Evolutionary conservation across 148 eudicot genomes (phyloP), one percentile per base, ranked within the genome.

Genomic region (Chenopodium berlandieri): DNA sequence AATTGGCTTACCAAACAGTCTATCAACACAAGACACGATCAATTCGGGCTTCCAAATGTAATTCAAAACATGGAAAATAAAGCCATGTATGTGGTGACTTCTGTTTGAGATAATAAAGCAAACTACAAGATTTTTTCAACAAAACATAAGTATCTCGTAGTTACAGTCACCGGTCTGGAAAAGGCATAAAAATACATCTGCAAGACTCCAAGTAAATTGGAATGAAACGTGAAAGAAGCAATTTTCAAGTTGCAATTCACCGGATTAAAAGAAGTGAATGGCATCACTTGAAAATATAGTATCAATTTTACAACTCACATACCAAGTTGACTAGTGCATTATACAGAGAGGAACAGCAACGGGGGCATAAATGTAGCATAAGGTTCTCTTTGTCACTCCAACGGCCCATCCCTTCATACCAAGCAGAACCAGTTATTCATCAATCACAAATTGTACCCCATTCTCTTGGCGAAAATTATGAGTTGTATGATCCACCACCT

Each of bases 401-500:
- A 13, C 62, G 22, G 22, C 17, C 62, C 62, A 56, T 22, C 62
- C 62, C 62, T 1, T 56, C 7, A 17, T 16, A 56, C 62, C 62
- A 56, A 56, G 7, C 62, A 66, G 30, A 12, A 34, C 31, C 34
- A n/a, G 34, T 86, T 90, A 90, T 67, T 88, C 89, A 60, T 88
- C 86, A 3, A 92, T 65, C 34, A 81, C 79, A 77, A 92, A 91
- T 27, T 75, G 68, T 78, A 89, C 89, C 4, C 85, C 88, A 82
- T 88, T 84, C 75, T 88, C 81, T 85, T 88, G 75, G 27, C 4
- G 22, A 81, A 92, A 92, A 47, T 82, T 23, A 72, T 90, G 94
- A 7, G 80, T 86, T n/a, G 96, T 90, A 83, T 92, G 93, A 88
- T 92, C 96, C 74, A 87, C 93, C 85, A 81, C 93, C 95, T 92